Evolutionary conservation across 2,329 filamentous ascomycete genomes (phyloP), one percentile per base, ranked within the genome.

Genomic region (Xylaria hypoxylon): DNA sequence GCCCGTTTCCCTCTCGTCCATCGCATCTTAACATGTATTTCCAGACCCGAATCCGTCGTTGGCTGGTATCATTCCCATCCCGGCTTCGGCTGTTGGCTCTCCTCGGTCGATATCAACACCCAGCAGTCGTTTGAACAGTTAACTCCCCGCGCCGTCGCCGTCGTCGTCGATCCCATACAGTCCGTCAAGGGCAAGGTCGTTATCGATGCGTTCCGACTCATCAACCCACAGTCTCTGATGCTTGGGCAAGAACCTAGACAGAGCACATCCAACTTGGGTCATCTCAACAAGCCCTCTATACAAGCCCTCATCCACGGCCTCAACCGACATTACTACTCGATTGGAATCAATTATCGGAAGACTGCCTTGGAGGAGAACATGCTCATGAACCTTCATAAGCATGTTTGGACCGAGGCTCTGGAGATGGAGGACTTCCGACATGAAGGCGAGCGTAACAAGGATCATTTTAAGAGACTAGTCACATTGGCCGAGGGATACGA

Each of bases 51-150:
- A 81, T 95, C 94, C 0, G 96, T 99, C 64, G 96, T 99, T 60
- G 96, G 96, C 80, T 99, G 96, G 96, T 99, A 99, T 82, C 96
- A 99, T 83, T 98, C 96, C 70, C 96, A 99, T 87, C 96, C 96
- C 57, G 96, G 96, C 74, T 99, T 99, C 79, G 96, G 96, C 75
- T 99, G 96, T 86, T 99, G 96, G 96, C 89, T 99, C 28, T 99
- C 96, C 1, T 96, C 92, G 19, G 96, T 99, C 78, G 96, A 99
- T 85, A 98, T 99, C 85, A 98, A 99, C 84, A 99, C 96, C 33
- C 96, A 99, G 79, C 96, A 99, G 82, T 97, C 94, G n/a, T 99
- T 99, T 81, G 96, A 99, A 83, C 96, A 98, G 82, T 89, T 99
- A 66, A 99, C 94, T 7, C 94, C 96, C 40, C 93, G 96, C 78